Base-by-base conservation (phyloP, 345 rosid species). In the Eutrema yunnanense region DNA sequence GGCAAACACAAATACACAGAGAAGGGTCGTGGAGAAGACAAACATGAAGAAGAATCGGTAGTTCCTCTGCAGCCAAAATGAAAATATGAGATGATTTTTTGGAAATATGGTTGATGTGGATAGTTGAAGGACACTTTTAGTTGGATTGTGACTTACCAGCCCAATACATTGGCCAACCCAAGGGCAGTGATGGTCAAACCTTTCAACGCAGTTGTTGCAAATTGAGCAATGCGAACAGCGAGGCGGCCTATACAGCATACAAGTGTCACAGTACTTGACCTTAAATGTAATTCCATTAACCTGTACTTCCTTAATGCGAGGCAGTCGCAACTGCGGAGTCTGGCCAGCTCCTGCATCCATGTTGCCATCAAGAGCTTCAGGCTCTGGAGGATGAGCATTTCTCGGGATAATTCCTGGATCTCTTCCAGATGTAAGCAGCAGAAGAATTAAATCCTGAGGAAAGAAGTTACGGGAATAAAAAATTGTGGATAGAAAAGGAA, bases 161-260 rank as follows among this genome's bases (percentile, higher is more conserved):
- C 99, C 99, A 54, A 95, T 90, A 80, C 99, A 95, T 75, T 95
- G 99, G 76, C 99, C 98, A 67, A 95, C 99, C 99, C 99, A 95
- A 69, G 99, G 99, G 75, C 99, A 95, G 80, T 95, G 99, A 74
- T 95, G 99, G 76, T 95, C 99, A 78, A 95, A 95, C 74, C 90
- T 84, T 78, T 90, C 91, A 5, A 92, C 99, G 55, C 99, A 95
- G 82, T 95, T 95, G 73, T 95, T 95, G 85, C 99, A 95, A 76
- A 95, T 95, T 32, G 99, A 95, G 79, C 99, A 95, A 81, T 95
- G 99, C 10, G 99, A 95, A 76, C 99, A 95, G 11, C 99, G 98
- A 70, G 96, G 97, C 12, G 98, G 94, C 71, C 99, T 86, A 62
- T 95, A 95, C 27, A 90, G 97, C 99, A 92, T 90, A 85, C 99